Evolutionary conservation across 495 filamentous ascomycete species (phyloP).

Genomic region (Penicillium paxilli): DNA sequence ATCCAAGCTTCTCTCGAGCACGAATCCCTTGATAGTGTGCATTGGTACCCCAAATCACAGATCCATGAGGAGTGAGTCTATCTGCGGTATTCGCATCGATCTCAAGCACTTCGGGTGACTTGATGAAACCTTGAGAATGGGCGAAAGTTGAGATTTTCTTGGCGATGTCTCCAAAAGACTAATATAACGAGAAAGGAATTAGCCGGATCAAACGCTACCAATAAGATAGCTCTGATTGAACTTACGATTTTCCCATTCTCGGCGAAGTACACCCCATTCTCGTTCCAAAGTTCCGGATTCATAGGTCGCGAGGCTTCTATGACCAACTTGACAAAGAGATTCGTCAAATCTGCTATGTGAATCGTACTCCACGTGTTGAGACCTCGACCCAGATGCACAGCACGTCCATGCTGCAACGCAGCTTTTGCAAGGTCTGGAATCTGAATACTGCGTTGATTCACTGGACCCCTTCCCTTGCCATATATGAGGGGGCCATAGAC

Average conservation of each 20-base stretch:
- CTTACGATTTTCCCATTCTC: constrained; percentile 56
- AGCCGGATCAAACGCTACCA: background rate
- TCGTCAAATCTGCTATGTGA: constrained; percentile 60
- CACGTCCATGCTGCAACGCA: constrained; percentile 53
- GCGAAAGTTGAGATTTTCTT: constrained; percentile 52
- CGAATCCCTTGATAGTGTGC: constrained; percentile 11
- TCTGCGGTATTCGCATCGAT: constrained; percentile 18
- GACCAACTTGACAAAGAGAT: constrained; percentile 51
- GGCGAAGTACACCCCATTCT: constrained; percentile 62
- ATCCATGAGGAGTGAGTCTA: constrained; percentile 15
- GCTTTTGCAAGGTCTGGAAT: constrained; percentile 49
- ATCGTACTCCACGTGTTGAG: constrained; percentile 61
- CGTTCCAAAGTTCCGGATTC: constrained; percentile 57
- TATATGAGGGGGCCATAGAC: constrained; percentile 70
- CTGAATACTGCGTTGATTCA: constrained; percentile 60
- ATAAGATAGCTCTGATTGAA: background rate
- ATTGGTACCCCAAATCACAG: constrained; percentile 38
- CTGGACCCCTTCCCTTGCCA: constrained; percentile 60
- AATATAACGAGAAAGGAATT: too few relatives aligned
- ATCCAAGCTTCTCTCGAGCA: constrained; percentile 15
- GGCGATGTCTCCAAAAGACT: constrained; percentile 56
- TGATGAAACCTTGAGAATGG: constrained; percentile 54
- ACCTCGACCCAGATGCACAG: constrained; percentile 54
- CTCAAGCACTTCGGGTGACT: constrained; percentile 40
- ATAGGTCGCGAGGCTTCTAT: constrained; percentile 48